phyloP scores from a whole-genome alignment of 1,139 yeast genomes.

The Arxiozyma heterogenica region DNA sequence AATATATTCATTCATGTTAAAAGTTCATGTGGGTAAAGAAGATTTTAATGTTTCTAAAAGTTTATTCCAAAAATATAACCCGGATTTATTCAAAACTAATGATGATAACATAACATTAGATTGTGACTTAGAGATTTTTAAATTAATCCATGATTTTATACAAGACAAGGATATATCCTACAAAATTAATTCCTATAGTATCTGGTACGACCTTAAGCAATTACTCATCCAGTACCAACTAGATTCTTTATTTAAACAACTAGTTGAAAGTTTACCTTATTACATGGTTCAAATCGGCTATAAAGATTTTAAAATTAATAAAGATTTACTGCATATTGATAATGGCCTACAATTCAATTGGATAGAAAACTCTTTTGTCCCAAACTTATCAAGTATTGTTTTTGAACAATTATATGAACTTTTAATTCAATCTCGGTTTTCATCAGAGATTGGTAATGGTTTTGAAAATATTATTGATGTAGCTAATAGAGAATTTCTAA shows the following conservation, averaged over 20 bases:
- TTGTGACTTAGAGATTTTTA: constrained; percentile 60
- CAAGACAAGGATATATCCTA: constrained; percentile 44
- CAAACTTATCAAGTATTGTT: neutral
- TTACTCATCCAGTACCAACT: neutral
- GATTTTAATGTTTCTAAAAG: neutral
- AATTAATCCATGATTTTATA: constrained; percentile 54
- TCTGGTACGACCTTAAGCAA: neutral
- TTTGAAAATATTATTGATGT: too few species aligned
- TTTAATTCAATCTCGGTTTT: neutral
- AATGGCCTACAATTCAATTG: constrained; percentile 1
- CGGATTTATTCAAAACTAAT: neutral
- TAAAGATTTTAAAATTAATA: constrained; percentile 49
- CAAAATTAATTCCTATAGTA: neutral
- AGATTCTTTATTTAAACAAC: neutral
- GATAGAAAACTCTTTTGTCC: neutral
- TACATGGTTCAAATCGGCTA: constrained; percentile 57
- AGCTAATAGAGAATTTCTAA: constrained; percentile 26
- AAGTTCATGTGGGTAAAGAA: neutral
- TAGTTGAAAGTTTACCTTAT: constrained; percentile 41
- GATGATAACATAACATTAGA: constrained; percentile 46
- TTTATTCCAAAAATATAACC: neutral
- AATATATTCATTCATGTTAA: neutral
- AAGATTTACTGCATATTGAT: constrained; percentile 30
- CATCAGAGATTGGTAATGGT: too few species aligned
- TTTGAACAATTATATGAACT: neutral